Base-by-base conservation (phyloP, 352 stramenopile genomes). In the Blastocystis sp. region DNA sequence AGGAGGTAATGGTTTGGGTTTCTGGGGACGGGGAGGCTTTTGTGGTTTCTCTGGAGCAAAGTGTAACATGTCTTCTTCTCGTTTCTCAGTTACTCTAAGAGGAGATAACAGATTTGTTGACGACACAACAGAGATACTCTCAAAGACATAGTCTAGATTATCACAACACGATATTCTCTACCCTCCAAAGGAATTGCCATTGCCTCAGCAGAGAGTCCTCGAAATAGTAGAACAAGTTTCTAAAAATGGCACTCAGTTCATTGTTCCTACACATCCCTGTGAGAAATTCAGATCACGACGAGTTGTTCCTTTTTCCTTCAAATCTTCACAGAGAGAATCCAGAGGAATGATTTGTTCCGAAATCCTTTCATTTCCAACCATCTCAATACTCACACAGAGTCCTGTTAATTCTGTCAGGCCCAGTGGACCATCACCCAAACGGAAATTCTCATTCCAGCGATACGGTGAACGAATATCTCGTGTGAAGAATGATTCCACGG, bases 1-100 rank as follows among this genome's bases (percentile, higher is more conserved):
- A 46, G 39, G 39, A 9, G 39, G n/a, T 63, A 35, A 35, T 27
- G n/a, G n/a, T 63, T 46, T 46, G 65, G 65, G 21, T 78, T 63
- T 80, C 21, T 24, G 24, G 0, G 43, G 43, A 14, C 35, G 58
- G 0, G 2, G 27, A n/a, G 71, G 69, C n/a, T 59, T 80, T 1
- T 58, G 19, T 11, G 71, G 71, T 37, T 83, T 83, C 9, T 67
- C 46, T 24, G 71, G 46, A 49, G 11, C 46, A n/a, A 80, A 56
- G 5, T 9, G 43, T 37, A 80, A 35, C n/a, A 80, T 65, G 9
- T 80, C 69, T 19, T 80, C 14, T 12, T 35, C 32, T 59, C 14
- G 9, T 35, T 58, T 59, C n/a, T 9, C 14, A 21, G 1, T 61
- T 21, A 32, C 24, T 21, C 39, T 46, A 7, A 78, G 43, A 61